phyloP scores from a whole-genome alignment of 2,329 filamentous ascomycete species.

The Talaromyces sp. region DNA sequence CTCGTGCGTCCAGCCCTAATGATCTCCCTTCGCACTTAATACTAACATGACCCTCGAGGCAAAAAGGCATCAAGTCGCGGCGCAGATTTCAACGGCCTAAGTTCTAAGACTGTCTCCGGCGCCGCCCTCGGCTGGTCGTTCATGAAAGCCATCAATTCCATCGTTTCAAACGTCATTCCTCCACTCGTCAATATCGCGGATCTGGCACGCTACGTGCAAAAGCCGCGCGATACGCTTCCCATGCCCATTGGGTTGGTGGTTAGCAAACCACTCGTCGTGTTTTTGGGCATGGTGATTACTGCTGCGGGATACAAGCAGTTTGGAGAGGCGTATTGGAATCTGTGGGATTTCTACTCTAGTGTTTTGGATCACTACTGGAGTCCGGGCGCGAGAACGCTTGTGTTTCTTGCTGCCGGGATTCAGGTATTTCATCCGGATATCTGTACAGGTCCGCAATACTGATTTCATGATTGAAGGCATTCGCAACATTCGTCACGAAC shows the following conservation, averaged over 20 bases:
- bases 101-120: neutral
- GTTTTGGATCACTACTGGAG: conserved; percentile 15
- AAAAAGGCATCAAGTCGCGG: conserved; percentile 11
- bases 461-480: neutral
- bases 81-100: conserved; percentile 11
- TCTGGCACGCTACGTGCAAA: conserved; percentile 9
- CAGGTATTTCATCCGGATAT: neutral
- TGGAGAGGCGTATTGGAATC: conserved; percentile 15
- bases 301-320: conserved; percentile 15
- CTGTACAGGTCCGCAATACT: neutral
- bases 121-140: conserved; percentile 12
- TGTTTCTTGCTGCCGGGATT: conserved; percentile 12
- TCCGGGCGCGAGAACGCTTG: conserved; percentile 3
- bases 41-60: neutral
- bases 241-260: conserved; percentile 13
- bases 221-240: conserved; percentile 7
- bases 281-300: conserved; percentile 13
- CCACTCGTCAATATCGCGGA: conserved; percentile 10
- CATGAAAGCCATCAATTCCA: conserved; percentile 14
- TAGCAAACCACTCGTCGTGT: conserved; percentile 13
- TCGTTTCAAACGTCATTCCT: conserved; percentile 9
- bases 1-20: neutral
- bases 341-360: conserved; percentile 13
- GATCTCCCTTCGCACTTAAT: neutral
- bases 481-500: conserved; percentile 15